Evolutionary conservation across 768 basidiomycete species (phyloP).

Genomic region (Hemileccinum rubropunctum): DNA sequence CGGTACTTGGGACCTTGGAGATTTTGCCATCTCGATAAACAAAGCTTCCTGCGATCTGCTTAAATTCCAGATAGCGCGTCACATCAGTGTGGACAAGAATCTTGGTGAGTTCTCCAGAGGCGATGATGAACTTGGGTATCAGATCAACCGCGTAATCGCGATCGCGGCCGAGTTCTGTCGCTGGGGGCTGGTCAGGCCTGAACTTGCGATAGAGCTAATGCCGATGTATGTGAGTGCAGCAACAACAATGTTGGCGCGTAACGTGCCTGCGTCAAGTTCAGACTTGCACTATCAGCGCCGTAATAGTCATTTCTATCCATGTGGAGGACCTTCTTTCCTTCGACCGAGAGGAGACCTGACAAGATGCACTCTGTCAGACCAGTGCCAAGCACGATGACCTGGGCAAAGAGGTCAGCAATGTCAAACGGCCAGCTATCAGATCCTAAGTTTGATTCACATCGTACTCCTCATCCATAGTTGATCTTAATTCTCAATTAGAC

Average conservation of each 20-base stretch:
- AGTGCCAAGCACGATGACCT: slow-evolving; percentile 93
- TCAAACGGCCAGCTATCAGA: slow-evolving; percentile 9
- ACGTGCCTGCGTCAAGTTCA: slow-evolving; percentile 93
- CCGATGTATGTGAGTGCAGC: slow-evolving; percentile 19
- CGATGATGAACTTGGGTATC: slow-evolving; percentile 98
- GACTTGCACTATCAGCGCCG: slow-evolving; percentile 93
- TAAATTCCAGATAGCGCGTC: slow-evolving; percentile 98
- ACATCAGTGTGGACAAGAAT: slow-evolving; percentile 99
- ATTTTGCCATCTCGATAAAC: slow-evolving; percentile 97
- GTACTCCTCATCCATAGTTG: slow-evolving; percentile 97
- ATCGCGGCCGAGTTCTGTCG: slow-evolving; percentile 88
- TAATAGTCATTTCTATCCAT: slow-evolving; percentile 99
- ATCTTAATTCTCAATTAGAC: slow-evolving; percentile 13
- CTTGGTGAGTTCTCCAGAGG: slow-evolving; percentile 94
- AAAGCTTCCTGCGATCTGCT: slow-evolving; percentile 98
- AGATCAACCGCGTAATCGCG: slow-evolving; percentile 98
- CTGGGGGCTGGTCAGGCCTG: slow-evolving; percentile 70
- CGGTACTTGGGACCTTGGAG: slow-evolving; percentile 96
- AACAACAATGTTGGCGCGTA: slow-evolving; percentile 7
- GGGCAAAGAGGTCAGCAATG: slow-evolving; percentile 17
- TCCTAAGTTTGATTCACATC: slow-evolving; percentile 55
- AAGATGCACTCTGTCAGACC: slow-evolving; percentile 98
- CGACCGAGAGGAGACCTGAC: slow-evolving; percentile 96
- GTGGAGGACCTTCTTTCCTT: slow-evolving; percentile 99
- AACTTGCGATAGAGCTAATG: slow-evolving; percentile 93